These are phyloP conservation scores for Actinomortierella wolfii DNA, from an alignment of 371 early-diverging fungal species.

Conservation along the genomic window DNA sequence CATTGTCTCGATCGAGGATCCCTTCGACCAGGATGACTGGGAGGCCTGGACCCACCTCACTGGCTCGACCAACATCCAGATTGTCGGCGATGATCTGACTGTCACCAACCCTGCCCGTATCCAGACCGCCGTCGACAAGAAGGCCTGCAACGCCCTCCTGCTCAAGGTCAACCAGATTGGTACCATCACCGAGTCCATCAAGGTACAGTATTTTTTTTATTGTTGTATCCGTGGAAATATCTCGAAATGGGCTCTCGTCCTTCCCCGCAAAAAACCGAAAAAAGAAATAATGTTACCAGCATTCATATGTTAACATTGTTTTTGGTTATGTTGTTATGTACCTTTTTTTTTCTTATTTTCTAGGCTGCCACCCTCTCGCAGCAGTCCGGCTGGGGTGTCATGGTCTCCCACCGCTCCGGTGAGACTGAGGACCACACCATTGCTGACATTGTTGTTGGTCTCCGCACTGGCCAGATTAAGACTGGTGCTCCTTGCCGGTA, in stretches of 20 bases:
- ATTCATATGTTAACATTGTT: slow-evolving; percentile 1
- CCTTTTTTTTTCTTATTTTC: slow-evolving; percentile 1
- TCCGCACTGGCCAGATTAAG: slow-evolving; percentile 98
- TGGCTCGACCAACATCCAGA: slow-evolving; percentile 73
- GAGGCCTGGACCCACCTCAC: slow-evolving; percentile 87
- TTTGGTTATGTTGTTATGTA: neutral
- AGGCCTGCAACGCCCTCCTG: slow-evolving; percentile 94
- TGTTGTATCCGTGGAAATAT: neutral
- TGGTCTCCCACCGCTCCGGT: slow-evolving; percentile 99
- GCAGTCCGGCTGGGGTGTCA: slow-evolving; percentile 95
- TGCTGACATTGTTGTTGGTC: slow-evolving; percentile 97
- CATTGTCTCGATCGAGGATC: slow-evolving; percentile 98
- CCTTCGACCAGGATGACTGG: slow-evolving; percentile 99
- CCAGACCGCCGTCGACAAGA: slow-evolving; percentile 87
- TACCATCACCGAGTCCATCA: slow-evolving; percentile 95
- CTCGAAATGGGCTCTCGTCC: too few species aligned
- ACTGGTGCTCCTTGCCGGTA: slow-evolving; percentile 97
- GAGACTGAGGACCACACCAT: slow-evolving; percentile 99
- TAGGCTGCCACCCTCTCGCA: slow-evolving; percentile 69
- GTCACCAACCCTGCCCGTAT: slow-evolving; percentile 98
- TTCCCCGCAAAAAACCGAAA: too few species aligned
- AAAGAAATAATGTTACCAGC: neutral
- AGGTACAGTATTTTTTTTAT: slow-evolving; percentile 53
- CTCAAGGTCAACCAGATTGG: slow-evolving; percentile 99
- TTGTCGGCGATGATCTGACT: slow-evolving; percentile 99